Evolutionary conservation across 2,329 filamentous ascomycete genomes (phyloP), one percentile per base, ranked within the genome.

Genomic region (Claviceps sp.): DNA sequence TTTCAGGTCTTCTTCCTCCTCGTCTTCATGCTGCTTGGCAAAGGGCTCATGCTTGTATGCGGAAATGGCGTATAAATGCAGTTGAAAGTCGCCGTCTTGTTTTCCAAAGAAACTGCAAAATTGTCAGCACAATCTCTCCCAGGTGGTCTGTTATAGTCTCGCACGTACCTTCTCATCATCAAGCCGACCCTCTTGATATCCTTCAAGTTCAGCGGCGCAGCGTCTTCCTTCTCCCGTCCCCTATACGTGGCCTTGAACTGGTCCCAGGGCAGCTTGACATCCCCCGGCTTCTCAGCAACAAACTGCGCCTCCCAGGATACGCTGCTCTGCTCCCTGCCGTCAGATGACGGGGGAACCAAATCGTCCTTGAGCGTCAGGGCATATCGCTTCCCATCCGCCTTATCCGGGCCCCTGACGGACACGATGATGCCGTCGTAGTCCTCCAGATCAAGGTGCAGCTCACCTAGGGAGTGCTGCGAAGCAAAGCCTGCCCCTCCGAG

Each of bases 401-500:
- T 64, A 42, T 37, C 53, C 5, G 52, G 52, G 13, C 52, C 54
- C 20, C 53, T 59, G 20, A 86, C 62, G 41, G 71, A 62, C 4
- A 89, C 58, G 56, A 74, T 65, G 24, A 89, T 67, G 2, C 85
- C 85, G 46, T 79, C 74, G 58, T 82, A 85, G 11, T 59, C 61
- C 1, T 75, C 76, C 7, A 93, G 67, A 59, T 93, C 77, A 76
- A 84, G 85, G 24, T 68, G 67, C 14, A 73, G 67, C 41, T 75
- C 68, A 7, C 81, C 78, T 41, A 72, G 74, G 4, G 84, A 89
- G 47, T 84, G 78, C 63, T 91, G 88, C 4, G 83, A 87, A 9
- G 87, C 87, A 62, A 94, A 93, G 5, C 88, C 88, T 1, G 88
- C 87, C 34, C 86, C 87, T 26, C 87, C 87, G 0, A 93, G 78